Evolutionary conservation across 306 rosid genomes (phyloP).

Genomic region (Medicago lupulina): DNA sequence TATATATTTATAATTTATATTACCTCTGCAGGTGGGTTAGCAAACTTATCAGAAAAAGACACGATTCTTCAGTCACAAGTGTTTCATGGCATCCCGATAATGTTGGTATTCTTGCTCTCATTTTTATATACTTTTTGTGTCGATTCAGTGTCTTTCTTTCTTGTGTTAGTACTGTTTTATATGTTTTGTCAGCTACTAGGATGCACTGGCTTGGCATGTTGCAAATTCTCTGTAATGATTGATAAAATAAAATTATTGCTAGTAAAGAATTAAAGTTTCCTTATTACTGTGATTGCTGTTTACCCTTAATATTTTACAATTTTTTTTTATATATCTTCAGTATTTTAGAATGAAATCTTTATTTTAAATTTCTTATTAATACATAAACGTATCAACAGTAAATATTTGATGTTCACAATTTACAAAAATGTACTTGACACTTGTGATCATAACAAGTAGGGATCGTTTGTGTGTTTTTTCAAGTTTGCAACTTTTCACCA

Average conservation of each 20-base stretch:
- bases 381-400: background rate
- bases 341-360: background rate
- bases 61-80: constrained; percentile 88
- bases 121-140: background rate
- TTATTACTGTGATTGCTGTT: constrained; percentile 4
- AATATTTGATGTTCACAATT: background rate
- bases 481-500: background rate
- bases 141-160: constrained; percentile 13
- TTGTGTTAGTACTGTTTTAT: constrained; percentile 10
- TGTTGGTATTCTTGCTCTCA: constrained; percentile 55
- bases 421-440: background rate
- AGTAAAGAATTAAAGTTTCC: background rate
- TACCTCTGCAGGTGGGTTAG: constrained; percentile 92
- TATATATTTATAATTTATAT: constrained; percentile 28
- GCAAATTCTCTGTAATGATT: background rate
- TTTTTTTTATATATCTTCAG: background rate
- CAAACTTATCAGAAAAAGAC: constrained; percentile 93
- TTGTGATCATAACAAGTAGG: background rate
- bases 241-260: background rate
- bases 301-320: background rate
- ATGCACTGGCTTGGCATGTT: constrained; percentile 35
- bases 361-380: background rate
- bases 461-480: background rate
- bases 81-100: constrained; percentile 98
- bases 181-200: constrained; percentile 27